phyloP scores from a whole-genome alignment of 495 filamentous ascomycete genomes.

The Aspergillus nidulans region DNA sequence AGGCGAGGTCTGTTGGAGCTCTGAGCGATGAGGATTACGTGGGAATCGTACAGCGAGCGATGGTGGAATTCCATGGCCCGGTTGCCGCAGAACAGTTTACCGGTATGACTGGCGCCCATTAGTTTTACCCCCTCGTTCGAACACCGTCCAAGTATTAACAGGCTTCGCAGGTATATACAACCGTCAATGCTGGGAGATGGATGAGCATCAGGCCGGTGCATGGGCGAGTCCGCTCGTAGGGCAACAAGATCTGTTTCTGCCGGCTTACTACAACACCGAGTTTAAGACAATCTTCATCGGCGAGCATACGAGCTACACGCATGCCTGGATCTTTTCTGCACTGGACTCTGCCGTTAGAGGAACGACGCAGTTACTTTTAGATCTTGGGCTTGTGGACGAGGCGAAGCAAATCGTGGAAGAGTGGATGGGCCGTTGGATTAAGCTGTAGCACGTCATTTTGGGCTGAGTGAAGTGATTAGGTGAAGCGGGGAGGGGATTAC shows the following conservation, averaged over 20 bases:
- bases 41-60: constrained; percentile 50
- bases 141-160: too few species aligned
- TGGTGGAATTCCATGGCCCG: constrained; percentile 58
- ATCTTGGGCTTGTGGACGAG: constrained; percentile 66
- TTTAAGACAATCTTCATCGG: constrained; percentile 63
- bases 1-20: constrained; percentile 40
- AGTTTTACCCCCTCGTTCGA: too few species aligned
- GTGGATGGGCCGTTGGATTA: constrained; percentile 68
- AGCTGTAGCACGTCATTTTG: constrained; percentile 5
- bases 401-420: constrained; percentile 57
- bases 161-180: constrained; percentile 34
- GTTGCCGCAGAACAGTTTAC: constrained; percentile 54
- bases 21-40: constrained; percentile 51
- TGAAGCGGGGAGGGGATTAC: neutral
- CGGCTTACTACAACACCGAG: constrained; percentile 66
- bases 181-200: constrained; percentile 56
- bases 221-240: constrained; percentile 56
- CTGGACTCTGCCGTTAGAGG: constrained; percentile 64
- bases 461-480: neutral
- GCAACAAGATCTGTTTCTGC: constrained; percentile 62
- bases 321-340: constrained; percentile 67
- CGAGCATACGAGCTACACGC: constrained; percentile 70
- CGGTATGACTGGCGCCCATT: constrained; percentile 34
- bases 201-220: constrained; percentile 47
- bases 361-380: constrained; percentile 59